These are phyloP conservation scores for Plasmopara muralis DNA, from an alignment of 352 stramenopile species.

Conservation along the genomic window DNA sequence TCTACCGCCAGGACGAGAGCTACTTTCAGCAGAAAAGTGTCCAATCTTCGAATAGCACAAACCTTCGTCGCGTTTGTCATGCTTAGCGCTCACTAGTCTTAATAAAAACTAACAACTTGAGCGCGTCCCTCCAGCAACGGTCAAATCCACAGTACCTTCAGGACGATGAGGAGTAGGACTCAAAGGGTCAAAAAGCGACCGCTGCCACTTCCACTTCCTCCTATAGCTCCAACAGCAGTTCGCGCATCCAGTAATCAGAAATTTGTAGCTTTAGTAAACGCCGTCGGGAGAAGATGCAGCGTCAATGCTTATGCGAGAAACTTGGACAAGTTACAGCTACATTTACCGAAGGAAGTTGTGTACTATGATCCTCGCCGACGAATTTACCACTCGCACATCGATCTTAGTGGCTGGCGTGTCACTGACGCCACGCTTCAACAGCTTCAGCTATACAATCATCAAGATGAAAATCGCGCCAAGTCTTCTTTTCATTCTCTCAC, in stretches of 20 bases:
- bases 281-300: slow-evolving; percentile 4
- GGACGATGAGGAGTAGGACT: slow-evolving; percentile 21
- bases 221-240: slow-evolving; percentile 7
- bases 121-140: slow-evolving; percentile 15
- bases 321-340: slow-evolving; percentile 23
- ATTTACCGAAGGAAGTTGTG: slow-evolving; percentile 35
- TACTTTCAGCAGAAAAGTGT: background rate
- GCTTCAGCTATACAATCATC: slow-evolving; percentile 15
- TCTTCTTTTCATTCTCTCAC: slow-evolving; percentile 19
- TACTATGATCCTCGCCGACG: slow-evolving; percentile 27
- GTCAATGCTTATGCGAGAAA: slow-evolving; percentile 16
- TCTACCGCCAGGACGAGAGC: slow-evolving; percentile 1
- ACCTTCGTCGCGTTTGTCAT: background rate
- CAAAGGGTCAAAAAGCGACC: slow-evolving; percentile 22
- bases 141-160: slow-evolving; percentile 9
- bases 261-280: slow-evolving; percentile 1
- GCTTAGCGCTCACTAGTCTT: background rate
- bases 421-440: slow-evolving; percentile 30
- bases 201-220: slow-evolving; percentile 6
- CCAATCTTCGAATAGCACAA: background rate
- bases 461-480: slow-evolving; percentile 5
- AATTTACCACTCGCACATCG: slow-evolving; percentile 36
- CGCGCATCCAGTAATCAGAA: slow-evolving; percentile 21
- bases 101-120: slow-evolving; percentile 11
- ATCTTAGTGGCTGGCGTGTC: slow-evolving; percentile 48